Conservation (phyloP, 2,329 filamentous ascomycete genomes). For the Alternaria arbusti region DNA sequence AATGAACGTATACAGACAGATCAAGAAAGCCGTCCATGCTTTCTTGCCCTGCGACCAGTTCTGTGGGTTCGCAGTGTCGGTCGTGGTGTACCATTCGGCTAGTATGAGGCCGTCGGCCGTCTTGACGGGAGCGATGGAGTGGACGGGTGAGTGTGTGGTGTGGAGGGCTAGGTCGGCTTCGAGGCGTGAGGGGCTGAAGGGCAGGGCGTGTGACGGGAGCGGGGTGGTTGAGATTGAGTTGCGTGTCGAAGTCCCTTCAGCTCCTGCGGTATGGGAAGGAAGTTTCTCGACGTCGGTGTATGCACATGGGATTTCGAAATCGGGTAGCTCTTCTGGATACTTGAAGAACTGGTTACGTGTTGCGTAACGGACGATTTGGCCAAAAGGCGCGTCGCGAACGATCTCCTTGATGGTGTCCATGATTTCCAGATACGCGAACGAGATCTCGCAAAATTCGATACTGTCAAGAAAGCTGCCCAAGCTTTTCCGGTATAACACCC, state of each 20-base stretch:
- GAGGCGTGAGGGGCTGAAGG: background rate
- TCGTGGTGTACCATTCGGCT: conserved; percentile 54
- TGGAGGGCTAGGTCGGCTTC: conserved; percentile 6
- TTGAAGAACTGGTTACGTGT: conserved; percentile 61
- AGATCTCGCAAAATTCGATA: background rate
- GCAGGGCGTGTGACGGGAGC: background rate
- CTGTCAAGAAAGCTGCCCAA: fast-evolving
- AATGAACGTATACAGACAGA: conserved; percentile 67
- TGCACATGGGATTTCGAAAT: conserved; percentile 58
- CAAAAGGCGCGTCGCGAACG: conserved; percentile 64
- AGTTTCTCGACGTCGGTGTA: conserved; percentile 34
- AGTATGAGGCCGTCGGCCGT: conserved; percentile 48
- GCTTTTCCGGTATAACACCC: background rate
- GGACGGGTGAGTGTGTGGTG: conserved; percentile 35
- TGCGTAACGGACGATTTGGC: conserved; percentile 63
- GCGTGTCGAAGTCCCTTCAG: background rate
- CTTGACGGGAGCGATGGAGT: conserved; percentile 44
- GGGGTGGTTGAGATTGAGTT: background rate
- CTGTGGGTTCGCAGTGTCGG: conserved; percentile 49
- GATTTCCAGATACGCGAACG: no score
- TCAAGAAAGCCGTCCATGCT: conserved; percentile 45
- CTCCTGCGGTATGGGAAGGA: background rate
- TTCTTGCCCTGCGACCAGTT: conserved; percentile 50
- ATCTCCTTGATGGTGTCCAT: conserved; percentile 16
- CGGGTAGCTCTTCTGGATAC: conserved; percentile 66